Evolutionary conservation across 148 eudicot species (phyloP).

Genomic region (Silene uniflora): DNA sequence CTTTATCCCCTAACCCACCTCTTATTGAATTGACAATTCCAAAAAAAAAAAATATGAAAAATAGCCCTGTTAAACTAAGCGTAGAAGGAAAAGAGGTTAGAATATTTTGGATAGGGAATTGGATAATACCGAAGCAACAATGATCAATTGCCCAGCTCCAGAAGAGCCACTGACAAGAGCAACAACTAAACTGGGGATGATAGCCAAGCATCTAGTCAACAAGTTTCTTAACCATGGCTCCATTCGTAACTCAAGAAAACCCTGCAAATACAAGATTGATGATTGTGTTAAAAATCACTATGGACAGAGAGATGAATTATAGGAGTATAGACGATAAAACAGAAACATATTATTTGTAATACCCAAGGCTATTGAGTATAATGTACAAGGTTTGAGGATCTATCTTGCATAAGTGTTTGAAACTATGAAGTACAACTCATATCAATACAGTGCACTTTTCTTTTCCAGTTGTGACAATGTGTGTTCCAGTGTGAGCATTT

Average conservation of each 20-base stretch:
- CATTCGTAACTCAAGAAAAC: slow-evolving; percentile 81
- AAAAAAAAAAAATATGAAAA: too few relatives aligned
- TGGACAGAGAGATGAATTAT: too few relatives aligned
- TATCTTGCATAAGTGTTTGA: not conserved
- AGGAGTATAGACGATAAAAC: not conserved
- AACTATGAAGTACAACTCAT: not conserved
- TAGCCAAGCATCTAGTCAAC: slow-evolving; percentile 89
- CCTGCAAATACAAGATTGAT: slow-evolving; percentile 38
- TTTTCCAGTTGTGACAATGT: not conserved
- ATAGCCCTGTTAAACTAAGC: not conserved
- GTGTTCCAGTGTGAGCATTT: not conserved
- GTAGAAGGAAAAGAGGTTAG: not conserved
- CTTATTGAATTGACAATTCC: too few relatives aligned
- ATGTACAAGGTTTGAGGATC: not conserved
- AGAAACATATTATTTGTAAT: not conserved
- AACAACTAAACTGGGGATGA: slow-evolving; percentile 87
- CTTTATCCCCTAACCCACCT: too few relatives aligned
- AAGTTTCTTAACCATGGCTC: slow-evolving; percentile 89
- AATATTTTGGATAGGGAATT: not conserved
- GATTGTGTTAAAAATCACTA: not conserved
- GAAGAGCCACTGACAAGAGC: slow-evolving; percentile 84
- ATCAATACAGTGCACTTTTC: not conserved
- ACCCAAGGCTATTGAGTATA: not conserved
- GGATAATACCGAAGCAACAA: slow-evolving; percentile 75
- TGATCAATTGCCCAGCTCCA: slow-evolving; percentile 91